These are phyloP conservation scores for Protostelium mycophagum DNA, from an alignment of 78 protist genomes.

Conservation along the genomic window DNA sequence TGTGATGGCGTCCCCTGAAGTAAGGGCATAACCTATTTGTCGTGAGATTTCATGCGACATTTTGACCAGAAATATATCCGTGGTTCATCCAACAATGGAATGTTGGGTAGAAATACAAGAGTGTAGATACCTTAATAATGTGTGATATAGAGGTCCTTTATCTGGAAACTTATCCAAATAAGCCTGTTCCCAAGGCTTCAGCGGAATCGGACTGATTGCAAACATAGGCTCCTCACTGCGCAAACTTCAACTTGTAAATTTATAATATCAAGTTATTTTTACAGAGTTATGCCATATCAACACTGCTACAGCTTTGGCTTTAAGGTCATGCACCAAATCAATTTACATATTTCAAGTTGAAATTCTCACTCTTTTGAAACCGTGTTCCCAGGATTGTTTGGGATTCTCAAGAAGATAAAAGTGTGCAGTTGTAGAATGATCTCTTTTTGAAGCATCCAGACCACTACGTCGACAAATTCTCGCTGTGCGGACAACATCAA, in stretches of 20 bases:
- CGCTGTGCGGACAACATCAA: constrained; percentile 7
- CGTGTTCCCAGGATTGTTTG: background rate
- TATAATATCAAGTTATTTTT: no score
- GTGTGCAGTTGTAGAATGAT: constrained; percentile 53
- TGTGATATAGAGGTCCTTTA: constrained; percentile 22
- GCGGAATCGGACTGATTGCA: background rate
- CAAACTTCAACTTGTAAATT: no score
- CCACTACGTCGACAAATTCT: constrained; percentile 28
- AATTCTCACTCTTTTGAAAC: background rate
- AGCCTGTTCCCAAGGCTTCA: constrained; percentile 17
- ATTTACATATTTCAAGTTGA: constrained; percentile 14
- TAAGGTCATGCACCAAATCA: no score
- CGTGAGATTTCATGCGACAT: background rate
- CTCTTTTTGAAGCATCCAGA: constrained; percentile 48
- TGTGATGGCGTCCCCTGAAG: constrained; percentile 61
- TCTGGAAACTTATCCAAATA: constrained; percentile 33
- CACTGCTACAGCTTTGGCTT: no score
- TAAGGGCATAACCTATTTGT: constrained; percentile 34
- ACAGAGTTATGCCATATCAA: no score
- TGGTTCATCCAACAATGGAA: no score
- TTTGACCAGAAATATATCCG: background rate
- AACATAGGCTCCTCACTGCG: no score
- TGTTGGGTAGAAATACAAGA: background rate
- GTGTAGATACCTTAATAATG: constrained; percentile 17
- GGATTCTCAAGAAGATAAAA: constrained; percentile 37